phyloP scores from a whole-genome alignment of 169 alveolate species.

The Plasmodium ovale region DNA sequence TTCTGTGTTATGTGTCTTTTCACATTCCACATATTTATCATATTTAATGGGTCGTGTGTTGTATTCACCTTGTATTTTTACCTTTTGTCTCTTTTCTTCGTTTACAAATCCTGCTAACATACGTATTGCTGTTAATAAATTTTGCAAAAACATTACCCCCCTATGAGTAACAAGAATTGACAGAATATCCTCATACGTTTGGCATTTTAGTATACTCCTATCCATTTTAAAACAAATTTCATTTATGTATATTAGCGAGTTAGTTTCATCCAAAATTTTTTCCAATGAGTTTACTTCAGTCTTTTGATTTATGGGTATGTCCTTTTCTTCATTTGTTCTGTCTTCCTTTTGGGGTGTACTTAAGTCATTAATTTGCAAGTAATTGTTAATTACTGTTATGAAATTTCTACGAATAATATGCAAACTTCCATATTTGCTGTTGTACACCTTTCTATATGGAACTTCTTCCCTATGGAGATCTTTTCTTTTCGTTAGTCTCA shows the following conservation, averaged over 20 bases:
- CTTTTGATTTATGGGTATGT: not conserved
- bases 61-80: slow-evolving; percentile 75
- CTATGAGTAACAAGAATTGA: slow-evolving; percentile 84
- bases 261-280: slow-evolving; percentile 67
- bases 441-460: too few relatives aligned
- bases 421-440: not conserved
- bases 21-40: not conserved
- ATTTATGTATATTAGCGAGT: slow-evolving; percentile 78
- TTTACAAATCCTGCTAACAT: slow-evolving; percentile 80
- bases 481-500: too few relatives aligned
- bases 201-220: slow-evolving; percentile 77
- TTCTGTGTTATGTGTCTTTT: not conserved
- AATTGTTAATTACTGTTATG: slow-evolving; percentile 6
- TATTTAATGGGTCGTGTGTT: slow-evolving; percentile 70
- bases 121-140: slow-evolving; percentile 83
- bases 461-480: too few relatives aligned
- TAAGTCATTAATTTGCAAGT: not conserved
- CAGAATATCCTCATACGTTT: slow-evolving; percentile 81
- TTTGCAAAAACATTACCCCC: slow-evolving; percentile 86
- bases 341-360: not conserved
- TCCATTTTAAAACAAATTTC: slow-evolving; percentile 85
- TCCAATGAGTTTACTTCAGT: slow-evolving; percentile 42
- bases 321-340: not conserved
- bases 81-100: slow-evolving; percentile 52
- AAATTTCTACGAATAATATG: slow-evolving; percentile 4